Evolutionary conservation across 257 asterid genomes (phyloP).

Genomic region (Scutellaria minor): DNA sequence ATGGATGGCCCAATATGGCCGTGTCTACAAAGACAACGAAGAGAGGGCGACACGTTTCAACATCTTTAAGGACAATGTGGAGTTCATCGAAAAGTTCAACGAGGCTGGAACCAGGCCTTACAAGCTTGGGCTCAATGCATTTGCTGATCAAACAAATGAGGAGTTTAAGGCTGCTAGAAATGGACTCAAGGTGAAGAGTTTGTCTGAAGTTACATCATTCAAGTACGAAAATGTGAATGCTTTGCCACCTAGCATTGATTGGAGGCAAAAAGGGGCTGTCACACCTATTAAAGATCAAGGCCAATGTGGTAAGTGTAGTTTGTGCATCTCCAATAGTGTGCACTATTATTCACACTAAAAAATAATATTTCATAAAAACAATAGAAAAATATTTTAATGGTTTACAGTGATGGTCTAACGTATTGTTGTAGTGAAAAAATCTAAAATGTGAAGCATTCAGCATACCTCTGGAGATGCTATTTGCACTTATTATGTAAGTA

Average conservation of each 20-base stretch:
- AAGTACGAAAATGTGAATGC: conserved; percentile 38
- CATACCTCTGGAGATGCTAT: too few species aligned
- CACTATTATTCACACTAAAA: too few species aligned
- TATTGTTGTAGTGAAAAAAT: too few species aligned
- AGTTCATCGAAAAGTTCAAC: conserved; percentile 42
- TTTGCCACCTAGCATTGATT: conserved; percentile 41
- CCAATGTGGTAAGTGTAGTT: conserved; percentile 34
- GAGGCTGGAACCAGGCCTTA: conserved; percentile 29
- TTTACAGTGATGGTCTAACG: too few species aligned
- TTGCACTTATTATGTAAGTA: too few species aligned
- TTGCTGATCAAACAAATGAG: conserved; percentile 41
- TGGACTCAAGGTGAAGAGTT: conserved; percentile 31
- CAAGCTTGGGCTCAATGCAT: conserved; percentile 42
- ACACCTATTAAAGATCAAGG: conserved; percentile 46
- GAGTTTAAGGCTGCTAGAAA: conserved; percentile 40
- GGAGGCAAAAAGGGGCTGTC: conserved; percentile 48
- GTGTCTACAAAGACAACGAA: conserved; percentile 35
- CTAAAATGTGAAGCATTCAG: too few species aligned
- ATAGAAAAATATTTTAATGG: neutral
- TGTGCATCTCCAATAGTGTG: too few species aligned
- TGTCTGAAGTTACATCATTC: conserved; percentile 28
- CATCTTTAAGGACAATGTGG: conserved; percentile 43
- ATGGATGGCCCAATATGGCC: conserved; percentile 48
- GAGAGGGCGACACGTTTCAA: conserved; percentile 41
- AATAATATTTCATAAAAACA: too few species aligned